Conservation (phyloP, 352 stramenopile genomes). For the Phytophthora colocasiae region DNA sequence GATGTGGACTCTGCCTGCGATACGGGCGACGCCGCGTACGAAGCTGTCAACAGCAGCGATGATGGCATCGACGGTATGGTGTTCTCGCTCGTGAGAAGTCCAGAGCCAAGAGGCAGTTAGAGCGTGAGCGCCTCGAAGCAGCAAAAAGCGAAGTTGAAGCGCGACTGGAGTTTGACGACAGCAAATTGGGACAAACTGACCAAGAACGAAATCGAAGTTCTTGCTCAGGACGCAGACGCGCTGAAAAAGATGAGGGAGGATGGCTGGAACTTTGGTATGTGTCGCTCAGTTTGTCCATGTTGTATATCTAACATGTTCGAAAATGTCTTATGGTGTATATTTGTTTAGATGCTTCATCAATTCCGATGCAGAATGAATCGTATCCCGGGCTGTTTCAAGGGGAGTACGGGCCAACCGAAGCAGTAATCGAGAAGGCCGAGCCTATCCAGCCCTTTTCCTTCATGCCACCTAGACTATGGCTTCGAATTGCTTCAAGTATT, state of each 20-base stretch:
- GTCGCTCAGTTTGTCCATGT: neutral
- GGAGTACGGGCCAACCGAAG: neutral
- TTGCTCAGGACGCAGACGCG: neutral
- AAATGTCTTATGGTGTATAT: constrained; percentile 11
- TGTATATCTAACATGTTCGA: constrained; percentile 9
- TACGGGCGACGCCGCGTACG: neutral
- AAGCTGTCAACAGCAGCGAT: neutral
- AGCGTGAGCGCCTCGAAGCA: neutral
- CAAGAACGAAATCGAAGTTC: neutral
- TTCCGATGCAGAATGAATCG: neutral
- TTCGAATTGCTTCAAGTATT: constrained; percentile 13
- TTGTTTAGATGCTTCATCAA: constrained; percentile 1
- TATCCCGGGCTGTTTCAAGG: neutral
- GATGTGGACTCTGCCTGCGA: neutral
- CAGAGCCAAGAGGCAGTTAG: neutral
- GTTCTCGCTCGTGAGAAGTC: neutral
- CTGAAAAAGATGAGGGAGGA: constrained; percentile 12
- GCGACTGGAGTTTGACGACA: neutral
- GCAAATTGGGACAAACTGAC: constrained; percentile 1
- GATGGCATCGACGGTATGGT: neutral
- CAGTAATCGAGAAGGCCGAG: constrained; percentile 4
- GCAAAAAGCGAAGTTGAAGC: neutral
- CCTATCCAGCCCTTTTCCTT: constrained; percentile 6
- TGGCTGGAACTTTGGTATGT: constrained; percentile 13
- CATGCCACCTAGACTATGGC: constrained; percentile 10